phyloP scores from a whole-genome alignment of 2,329 filamentous ascomycete species.

The Aspergillus pseudonomiae region DNA sequence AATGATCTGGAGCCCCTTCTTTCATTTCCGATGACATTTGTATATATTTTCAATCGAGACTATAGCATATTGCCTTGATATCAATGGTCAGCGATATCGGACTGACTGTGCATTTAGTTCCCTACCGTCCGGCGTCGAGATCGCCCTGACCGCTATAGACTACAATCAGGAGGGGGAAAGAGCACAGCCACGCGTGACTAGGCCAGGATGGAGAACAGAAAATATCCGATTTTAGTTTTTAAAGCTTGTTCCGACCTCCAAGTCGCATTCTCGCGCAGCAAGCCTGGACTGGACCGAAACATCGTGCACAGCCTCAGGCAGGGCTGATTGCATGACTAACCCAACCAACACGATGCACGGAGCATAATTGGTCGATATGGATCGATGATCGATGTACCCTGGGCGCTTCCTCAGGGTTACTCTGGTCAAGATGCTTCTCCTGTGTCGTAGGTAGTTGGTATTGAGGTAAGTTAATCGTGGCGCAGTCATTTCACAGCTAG shows the following conservation, averaged over 20 bases:
- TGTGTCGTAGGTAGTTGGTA: background rate
- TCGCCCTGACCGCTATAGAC: background rate
- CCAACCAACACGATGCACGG: background rate
- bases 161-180: background rate
- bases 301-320: constrained; percentile 13
- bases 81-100: background rate
- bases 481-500: background rate
- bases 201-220: background rate
- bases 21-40: background rate
- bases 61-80: background rate
- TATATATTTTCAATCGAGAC: constrained; percentile 1
- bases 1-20: background rate
- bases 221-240: background rate
- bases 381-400: background rate
- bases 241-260: constrained; percentile 10
- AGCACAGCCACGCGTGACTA: constrained; percentile 9
- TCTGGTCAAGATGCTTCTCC: background rate
- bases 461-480: background rate
- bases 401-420: too few species aligned
- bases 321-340: constrained; percentile 7
- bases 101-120: constrained; percentile 6
- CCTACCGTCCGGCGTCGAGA: background rate
- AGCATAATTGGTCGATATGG: background rate
- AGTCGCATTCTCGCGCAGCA: background rate
- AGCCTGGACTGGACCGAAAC: background rate